Base-by-base conservation (phyloP, 2,329 filamentous ascomycete species). In the Aspergillus ruber region DNA sequence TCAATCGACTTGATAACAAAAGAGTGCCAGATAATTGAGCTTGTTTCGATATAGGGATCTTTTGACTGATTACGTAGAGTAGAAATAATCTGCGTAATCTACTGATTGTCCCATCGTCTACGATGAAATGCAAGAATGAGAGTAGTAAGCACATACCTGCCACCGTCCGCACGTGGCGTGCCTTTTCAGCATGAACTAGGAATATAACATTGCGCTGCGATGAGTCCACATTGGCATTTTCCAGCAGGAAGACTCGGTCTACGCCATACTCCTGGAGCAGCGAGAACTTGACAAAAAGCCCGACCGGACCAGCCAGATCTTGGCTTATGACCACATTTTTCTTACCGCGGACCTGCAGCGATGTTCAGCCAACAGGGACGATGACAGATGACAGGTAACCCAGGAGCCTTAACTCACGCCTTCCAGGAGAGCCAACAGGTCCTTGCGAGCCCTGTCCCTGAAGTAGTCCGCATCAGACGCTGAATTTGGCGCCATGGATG, bases 261-360 rank as follows among this genome's bases (percentile, higher is more conserved):
- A 98, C 90, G 25, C 94, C 94, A 73, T 97, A 96, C 63, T 98
- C 93, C 65, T 97, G 89, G 13, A 96, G 79, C 8, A 88, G 91
- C 18, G 91, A 91, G 63, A 96, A 95, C 68, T 96, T 96, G 72
- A 95, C 89, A 57, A 98, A 85, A 50, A 91, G 79, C 50, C 90
- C 89, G 57, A 98, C 80, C 25, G 90, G 88, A 20, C 91, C 93
- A 57, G 91, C 90, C 59, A 98, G 79, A 60, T 84, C 85, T 69
- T 86, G 88, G 68, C 97, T 91, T 64, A 98, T 85, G 45, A 98
- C 87, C 52, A 98, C 77, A 64, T 96, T 97, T 79, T 98, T 98
- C 81, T 97, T 98, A 59, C 94, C 94, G 66, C 91, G 88, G 56
- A 97, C 89, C 93, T 98, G 64, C 40, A 53, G 43, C 52, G 50